phyloP scores from a whole-genome alignment of 2,329 filamentous ascomycete genomes.

The Moelleriella libera region DNA sequence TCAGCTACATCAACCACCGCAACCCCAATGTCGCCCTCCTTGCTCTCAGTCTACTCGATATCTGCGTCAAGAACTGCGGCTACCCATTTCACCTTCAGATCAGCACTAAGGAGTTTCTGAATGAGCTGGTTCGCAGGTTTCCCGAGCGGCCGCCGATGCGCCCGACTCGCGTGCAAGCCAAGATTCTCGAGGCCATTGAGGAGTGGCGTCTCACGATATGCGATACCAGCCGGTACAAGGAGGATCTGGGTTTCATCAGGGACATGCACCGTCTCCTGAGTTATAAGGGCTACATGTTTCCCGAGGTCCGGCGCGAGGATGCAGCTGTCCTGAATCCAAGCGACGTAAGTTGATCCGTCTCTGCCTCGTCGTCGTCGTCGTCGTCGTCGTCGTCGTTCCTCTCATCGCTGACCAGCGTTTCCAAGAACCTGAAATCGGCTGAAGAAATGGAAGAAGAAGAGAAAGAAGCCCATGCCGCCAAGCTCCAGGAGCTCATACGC shows the following conservation, averaged over 20 bases:
- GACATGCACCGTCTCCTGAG: conserved; percentile 94
- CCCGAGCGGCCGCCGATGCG: conserved; percentile 85
- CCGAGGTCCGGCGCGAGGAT: conserved; percentile 82
- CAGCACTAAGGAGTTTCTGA: conserved; percentile 96
- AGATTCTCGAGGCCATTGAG: conserved; percentile 91
- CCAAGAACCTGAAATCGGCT: conserved; percentile 79
- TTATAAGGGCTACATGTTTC: conserved; percentile 95
- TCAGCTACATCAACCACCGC: conserved; percentile 89
- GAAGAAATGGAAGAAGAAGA: conserved; percentile 99
- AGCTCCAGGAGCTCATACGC: conserved; percentile 90
- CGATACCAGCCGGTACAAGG: conserved; percentile 93
- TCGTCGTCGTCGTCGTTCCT: neutral
- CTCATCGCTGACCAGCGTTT: neutral
- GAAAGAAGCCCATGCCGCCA: conserved; percentile 87
- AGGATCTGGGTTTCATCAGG: conserved; percentile 87
- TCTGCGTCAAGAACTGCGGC: conserved; percentile 98
- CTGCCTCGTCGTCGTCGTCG: neutral
- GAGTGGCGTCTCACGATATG: conserved; percentile 98
- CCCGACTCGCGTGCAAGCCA: conserved; percentile 72
- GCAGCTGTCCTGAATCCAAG: conserved; percentile 93
- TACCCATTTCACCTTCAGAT: conserved; percentile 98
- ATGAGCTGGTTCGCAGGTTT: conserved; percentile 91
- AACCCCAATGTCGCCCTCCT: conserved; percentile 91
- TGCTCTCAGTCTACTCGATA: conserved; percentile 84
- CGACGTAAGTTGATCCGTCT: conserved; percentile 53